A percentile compares a stretch with the other conserved stretches of the same genome.
These are phyloP conservation scores for Cornus florida DNA, from an alignment of 148 eudicot species.

Conservation along the genomic window DNA sequence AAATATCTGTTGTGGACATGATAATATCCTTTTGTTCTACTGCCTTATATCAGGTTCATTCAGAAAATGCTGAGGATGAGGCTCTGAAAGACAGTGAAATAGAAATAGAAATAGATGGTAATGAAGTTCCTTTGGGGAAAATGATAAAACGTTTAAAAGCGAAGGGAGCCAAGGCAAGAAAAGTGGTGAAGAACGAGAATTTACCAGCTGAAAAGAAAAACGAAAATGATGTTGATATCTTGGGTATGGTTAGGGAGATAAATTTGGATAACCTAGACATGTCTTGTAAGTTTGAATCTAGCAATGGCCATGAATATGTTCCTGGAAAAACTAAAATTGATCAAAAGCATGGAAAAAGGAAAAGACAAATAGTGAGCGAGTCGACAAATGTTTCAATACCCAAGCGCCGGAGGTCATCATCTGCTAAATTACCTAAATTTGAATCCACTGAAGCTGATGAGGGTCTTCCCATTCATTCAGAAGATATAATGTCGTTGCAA, in stretches of 20 bases:
- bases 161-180: constrained; percentile 68
- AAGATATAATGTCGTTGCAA: constrained; percentile 27
- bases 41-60: constrained; percentile 48
- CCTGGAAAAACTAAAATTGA: constrained; percentile 25
- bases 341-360: constrained; percentile 44
- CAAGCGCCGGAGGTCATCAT: constrained; percentile 73
- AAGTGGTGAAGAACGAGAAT: constrained; percentile 40
- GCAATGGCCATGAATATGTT: constrained; percentile 58
- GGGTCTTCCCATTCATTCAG: constrained; percentile 32
- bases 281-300: constrained; percentile 52
- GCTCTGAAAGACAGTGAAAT: constrained; percentile 63
- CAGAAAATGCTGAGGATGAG: constrained; percentile 60
- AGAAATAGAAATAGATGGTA: constrained; percentile 57
- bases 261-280: constrained; percentile 55
- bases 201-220: constrained; percentile 39
- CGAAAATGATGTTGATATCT: constrained; percentile 60
- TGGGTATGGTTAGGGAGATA: constrained; percentile 79
- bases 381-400: constrained; percentile 50
- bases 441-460: constrained; percentile 35
- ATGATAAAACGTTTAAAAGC: constrained; percentile 82
- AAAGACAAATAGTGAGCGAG: constrained; percentile 41
- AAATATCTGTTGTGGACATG: constrained; percentile 5
- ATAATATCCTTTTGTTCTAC: constrained; percentile 10
- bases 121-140: constrained; percentile 84
- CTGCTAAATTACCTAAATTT: constrained; percentile 35